phyloP scores from a whole-genome alignment of 1,284 basidiomycete species.

The Jaminaea rosea region DNA sequence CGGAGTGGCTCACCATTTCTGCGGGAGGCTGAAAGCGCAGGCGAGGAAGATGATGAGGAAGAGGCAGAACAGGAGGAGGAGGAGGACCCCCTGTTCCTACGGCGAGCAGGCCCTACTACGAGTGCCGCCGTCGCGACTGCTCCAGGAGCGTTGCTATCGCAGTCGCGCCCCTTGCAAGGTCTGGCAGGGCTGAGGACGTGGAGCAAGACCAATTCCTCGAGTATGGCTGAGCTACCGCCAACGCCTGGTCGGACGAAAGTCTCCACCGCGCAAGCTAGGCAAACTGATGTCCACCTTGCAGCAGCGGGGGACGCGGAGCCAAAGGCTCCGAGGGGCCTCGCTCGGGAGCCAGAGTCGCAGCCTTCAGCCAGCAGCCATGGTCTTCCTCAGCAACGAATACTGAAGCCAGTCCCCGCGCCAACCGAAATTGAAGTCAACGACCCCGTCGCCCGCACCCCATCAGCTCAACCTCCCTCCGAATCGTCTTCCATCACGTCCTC shows the following conservation, averaged over 20 bases:
- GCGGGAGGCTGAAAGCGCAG: background rate
- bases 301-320: no score
- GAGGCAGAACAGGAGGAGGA: background rate
- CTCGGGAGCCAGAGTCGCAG: no score
- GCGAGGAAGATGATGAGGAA: background rate
- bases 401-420: no score
- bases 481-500: background rate
- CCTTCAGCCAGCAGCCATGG: no score
- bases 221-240: background rate
- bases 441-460: background rate
- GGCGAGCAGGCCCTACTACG: background rate
- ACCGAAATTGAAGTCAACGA: no score
- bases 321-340: no score
- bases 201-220: background rate
- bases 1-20: background rate
- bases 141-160: background rate
- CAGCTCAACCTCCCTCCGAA: background rate
- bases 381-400: no score
- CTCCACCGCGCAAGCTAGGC: no score
- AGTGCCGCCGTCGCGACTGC: background rate
- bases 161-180: background rate
- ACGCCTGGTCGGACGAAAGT: background rate
- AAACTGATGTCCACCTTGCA: no score
- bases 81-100: background rate
- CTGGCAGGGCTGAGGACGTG: background rate